Evolutionary conservation across 2,329 filamentous ascomycete species (phyloP).

Genomic region (Tetracladium maxilliforme): DNA sequence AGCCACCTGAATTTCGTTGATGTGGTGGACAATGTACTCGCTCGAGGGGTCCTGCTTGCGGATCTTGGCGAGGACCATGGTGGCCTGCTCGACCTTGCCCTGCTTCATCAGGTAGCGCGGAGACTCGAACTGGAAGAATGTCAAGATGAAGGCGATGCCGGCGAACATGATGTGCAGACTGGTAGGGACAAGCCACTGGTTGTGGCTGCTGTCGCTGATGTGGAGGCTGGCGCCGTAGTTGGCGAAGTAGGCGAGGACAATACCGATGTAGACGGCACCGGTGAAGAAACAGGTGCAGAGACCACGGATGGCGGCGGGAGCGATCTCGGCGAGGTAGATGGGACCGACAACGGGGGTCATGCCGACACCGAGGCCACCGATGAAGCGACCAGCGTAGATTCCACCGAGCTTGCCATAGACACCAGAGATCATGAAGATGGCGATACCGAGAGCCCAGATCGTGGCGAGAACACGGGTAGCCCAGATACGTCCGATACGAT

Average conservation of each 20-base stretch:
- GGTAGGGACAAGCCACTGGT: slow-evolving; percentile 52
- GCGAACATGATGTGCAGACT: slow-evolving; percentile 68
- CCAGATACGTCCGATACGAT: slow-evolving; percentile 47
- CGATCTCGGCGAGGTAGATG: slow-evolving; percentile 59
- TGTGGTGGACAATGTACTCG: slow-evolving; percentile 45
- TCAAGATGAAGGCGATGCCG: slow-evolving; percentile 53
- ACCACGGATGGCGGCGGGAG: slow-evolving; percentile 53
- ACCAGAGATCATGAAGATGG: slow-evolving; percentile 40
- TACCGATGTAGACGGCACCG: slow-evolving; percentile 60
- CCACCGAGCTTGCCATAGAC: slow-evolving; percentile 36
- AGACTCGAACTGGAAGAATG: slow-evolving; percentile 54
- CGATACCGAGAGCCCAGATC: slow-evolving; percentile 42
- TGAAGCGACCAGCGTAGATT: slow-evolving; percentile 52
- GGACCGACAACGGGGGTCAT: slow-evolving; percentile 54
- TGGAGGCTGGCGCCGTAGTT: slow-evolving; percentile 45
- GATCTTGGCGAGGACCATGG: slow-evolving; percentile 37
- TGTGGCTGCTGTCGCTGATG: slow-evolving; percentile 27
- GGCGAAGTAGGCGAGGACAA: slow-evolving; percentile 67
- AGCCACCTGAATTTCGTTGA: slow-evolving; percentile 47
- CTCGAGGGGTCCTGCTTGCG: slow-evolving; percentile 44
- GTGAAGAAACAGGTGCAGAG: slow-evolving; percentile 61
- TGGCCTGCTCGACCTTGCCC: slow-evolving; percentile 42
- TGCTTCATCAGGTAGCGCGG: slow-evolving; percentile 57
- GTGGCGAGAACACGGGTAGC: slow-evolving; percentile 41
- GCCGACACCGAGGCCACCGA: slow-evolving; percentile 50